A percentile compares a stretch with the other conserved stretches of the same genome.
phyloP scores from a whole-genome alignment of 768 basidiomycete genomes.

The Coprinopsis strossmayeri region DNA sequence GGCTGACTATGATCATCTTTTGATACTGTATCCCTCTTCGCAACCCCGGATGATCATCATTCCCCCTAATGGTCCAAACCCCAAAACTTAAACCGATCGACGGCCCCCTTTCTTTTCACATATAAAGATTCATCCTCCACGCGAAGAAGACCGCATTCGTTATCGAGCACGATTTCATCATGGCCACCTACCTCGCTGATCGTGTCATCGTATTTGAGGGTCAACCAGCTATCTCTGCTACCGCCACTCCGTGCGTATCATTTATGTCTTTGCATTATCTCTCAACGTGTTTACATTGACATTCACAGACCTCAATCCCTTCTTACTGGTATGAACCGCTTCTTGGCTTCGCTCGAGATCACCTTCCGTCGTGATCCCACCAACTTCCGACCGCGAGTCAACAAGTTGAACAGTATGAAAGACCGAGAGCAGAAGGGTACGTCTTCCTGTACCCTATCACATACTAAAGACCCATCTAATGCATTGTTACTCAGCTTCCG shows the following conservation, averaged over 20 bases:
- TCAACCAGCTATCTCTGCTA: constrained; percentile 79
- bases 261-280: neutral
- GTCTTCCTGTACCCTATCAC: constrained; percentile 16
- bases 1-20: neutral
- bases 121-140: constrained; percentile 79
- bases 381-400: constrained; percentile 84
- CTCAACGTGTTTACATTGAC: neutral
- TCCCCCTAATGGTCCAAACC: no score
- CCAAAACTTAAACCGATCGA: no score
- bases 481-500: constrained; percentile 66
- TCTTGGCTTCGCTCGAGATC: constrained; percentile 92
- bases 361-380: constrained; percentile 98
- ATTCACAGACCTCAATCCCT: constrained; percentile 79
- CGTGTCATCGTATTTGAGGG: constrained; percentile 93
- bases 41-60: no score
- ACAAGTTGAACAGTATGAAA: constrained; percentile 80
- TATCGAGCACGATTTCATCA: constrained; percentile 99
- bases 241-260: constrained; percentile 75
- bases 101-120: neutral
- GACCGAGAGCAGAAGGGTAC: constrained; percentile 83
- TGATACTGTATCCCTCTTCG: neutral
- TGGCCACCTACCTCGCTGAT: constrained; percentile 99
- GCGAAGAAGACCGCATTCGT: constrained; percentile 97
- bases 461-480: neutral
- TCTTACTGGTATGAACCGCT: constrained; percentile 96